Evolutionary conservation across 306 rosid genomes (phyloP).

Genomic region (apple (Malus domestica)): ASM211411v1 NC_041799.1:8038001-8038500

Average conservation of each 20-base stretch:
- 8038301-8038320: slow-evolving; percentile 22
- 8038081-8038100: slow-evolving; percentile 31
- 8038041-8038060: slow-evolving; percentile 32
- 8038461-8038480: slow-evolving; percentile 39
- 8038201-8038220: slow-evolving; percentile 18
- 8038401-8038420: slow-evolving; percentile 19
- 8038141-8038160: slow-evolving; percentile 11
- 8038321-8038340: slow-evolving; percentile 18
- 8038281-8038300: slow-evolving; percentile 27
- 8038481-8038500: slow-evolving; percentile 29
- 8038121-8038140: slow-evolving; percentile 31
- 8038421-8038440: slow-evolving; percentile 11
- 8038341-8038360: slow-evolving; percentile 25
- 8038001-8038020: not conserved
- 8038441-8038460: slow-evolving; percentile 10
- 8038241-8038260: slow-evolving; percentile 21
- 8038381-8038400: slow-evolving; percentile 15
- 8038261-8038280: slow-evolving; percentile 17
- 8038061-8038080: slow-evolving; percentile 21
- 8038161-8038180: slow-evolving; percentile 21
- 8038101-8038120: slow-evolving; percentile 31
- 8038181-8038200: slow-evolving; percentile 9
- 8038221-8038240: slow-evolving; percentile 17
- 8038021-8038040: slow-evolving; percentile 12
- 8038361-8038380: slow-evolving; percentile 9